Evolutionary conservation across 176 grass and related monocot species (phyloP), one percentile per base, ranked within the genome.

Genomic region (Sorghum bicolor): DNA sequence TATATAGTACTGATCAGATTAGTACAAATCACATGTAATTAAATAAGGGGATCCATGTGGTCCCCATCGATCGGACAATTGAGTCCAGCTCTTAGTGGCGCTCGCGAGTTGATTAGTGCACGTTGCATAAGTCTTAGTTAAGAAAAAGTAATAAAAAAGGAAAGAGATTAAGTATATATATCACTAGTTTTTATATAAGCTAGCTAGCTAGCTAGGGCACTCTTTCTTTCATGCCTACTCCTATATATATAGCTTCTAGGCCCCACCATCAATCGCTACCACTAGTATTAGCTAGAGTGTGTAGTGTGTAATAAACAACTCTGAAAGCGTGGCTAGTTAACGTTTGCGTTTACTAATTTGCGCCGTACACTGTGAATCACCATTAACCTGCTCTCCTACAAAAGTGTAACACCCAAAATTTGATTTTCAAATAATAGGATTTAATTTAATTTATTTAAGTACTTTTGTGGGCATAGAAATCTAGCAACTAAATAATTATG

Each of bases 91-190:
- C 8, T 37, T 25, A 47, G 31, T 29, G 16, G 29, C 5, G 31
- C 0, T 17, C 5, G 31, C 0, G 7, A 26, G 17, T 19, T 30
- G 62, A 38, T 64, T 64, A 68, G 30, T 25, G 31, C 67, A 86
- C 40, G 67, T 39, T 64, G 67, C 76, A 30, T 52, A 30, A 30
- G 76, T 63, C 67, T 73, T 86, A 64, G 20, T 30, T 63, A 80
- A 52, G 67, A 57, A 47, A 79, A 20, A 28, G 37, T 71, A 36
- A 71, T 11, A 28, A 75, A 5, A 63, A 45, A 24, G 25, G 31
- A 0, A 26, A 10, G 17, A 34, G 25, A 19, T 30, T 72, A 43
- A 57, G 67, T 29, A 15, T 44, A 72, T 16, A 15, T 7, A 44
- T 6, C 32, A 28, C 52, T 20, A 6, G 52, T 62, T 68, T 72